Evolutionary conservation across 2,329 filamentous ascomycete genomes (phyloP).

Genomic region (Xylaria sp.): DNA sequence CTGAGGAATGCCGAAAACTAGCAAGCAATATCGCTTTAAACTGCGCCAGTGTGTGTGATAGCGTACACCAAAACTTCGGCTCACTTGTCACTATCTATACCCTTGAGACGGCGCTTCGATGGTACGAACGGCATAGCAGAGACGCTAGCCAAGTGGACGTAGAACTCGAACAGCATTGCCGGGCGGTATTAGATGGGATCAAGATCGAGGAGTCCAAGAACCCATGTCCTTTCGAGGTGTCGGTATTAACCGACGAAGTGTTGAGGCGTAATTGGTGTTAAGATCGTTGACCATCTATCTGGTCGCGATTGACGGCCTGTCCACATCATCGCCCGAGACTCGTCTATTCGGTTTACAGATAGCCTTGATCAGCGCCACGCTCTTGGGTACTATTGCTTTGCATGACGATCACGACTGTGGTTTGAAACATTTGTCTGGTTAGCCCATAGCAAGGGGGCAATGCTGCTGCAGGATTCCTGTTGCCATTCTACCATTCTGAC

Average conservation of each 20-base stretch:
- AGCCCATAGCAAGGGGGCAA: too few relatives aligned
- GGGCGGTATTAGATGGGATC: slow-evolving; percentile 19
- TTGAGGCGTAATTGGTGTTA: slow-evolving; percentile 19
- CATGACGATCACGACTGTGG: too few relatives aligned
- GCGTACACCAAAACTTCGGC: slow-evolving; percentile 28
- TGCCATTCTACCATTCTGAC: too few relatives aligned
- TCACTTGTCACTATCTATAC: slow-evolving; percentile 26
- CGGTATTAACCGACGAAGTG: slow-evolving; percentile 21
- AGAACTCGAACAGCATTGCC: slow-evolving; percentile 24
- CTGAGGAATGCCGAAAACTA: slow-evolving; percentile 21
- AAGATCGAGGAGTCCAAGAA: slow-evolving; percentile 22
- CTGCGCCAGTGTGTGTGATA: slow-evolving; percentile 23
- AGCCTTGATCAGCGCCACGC: too few relatives aligned
- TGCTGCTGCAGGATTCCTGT: too few relatives aligned
- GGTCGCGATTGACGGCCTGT: too few relatives aligned
- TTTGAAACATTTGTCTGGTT: too few relatives aligned
- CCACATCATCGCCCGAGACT: not conserved
- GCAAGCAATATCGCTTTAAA: slow-evolving; percentile 27
- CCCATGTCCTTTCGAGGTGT: slow-evolving; percentile 25
- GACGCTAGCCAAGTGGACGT: not conserved
- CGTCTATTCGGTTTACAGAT: not conserved
- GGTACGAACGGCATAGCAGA: slow-evolving; percentile 26
- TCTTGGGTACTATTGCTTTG: too few relatives aligned
- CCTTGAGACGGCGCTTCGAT: slow-evolving; percentile 28
- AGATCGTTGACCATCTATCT: not conserved